Percentiles rank a stretch among this genome's conserved stretches.
Evolutionary conservation across 306 rosid genomes (phyloP).

Genomic region (Vachellia collinsii): DNA sequence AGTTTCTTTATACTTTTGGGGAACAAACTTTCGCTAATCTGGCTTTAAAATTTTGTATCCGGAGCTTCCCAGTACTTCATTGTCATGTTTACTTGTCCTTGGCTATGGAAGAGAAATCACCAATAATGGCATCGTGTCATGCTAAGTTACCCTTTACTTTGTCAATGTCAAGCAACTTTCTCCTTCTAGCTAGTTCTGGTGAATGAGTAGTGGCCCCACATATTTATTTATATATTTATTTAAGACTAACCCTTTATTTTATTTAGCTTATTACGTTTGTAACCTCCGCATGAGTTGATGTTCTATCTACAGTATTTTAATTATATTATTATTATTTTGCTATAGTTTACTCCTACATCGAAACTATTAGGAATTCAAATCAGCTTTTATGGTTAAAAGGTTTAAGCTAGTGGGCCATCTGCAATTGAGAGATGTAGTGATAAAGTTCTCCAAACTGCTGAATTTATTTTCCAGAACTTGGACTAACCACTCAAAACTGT

Average conservation of each 20-base stretch:
- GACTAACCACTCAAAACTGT: too few relatives aligned
- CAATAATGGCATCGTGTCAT: constrained; percentile 26
- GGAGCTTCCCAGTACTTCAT: too few relatives aligned
- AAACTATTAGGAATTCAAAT: not conserved
- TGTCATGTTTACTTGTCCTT: constrained; percentile 26
- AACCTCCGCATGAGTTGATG: not conserved
- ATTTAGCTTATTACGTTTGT: not conserved
- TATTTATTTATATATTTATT: not conserved
- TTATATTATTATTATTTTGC: not conserved
- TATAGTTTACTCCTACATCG: not conserved
- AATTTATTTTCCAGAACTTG: too few relatives aligned
- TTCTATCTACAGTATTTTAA: not conserved
- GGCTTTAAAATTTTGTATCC: too few relatives aligned
- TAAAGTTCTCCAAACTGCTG: not conserved
- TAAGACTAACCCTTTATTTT: not conserved
- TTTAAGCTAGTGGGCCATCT: not conserved
- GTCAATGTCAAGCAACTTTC: constrained; percentile 2
- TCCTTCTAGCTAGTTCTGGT: constrained; percentile 31
- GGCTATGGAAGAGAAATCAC: constrained; percentile 12
- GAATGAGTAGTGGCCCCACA: constrained; percentile 29
- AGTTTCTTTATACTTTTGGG: too few relatives aligned
- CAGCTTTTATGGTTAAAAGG: not conserved
- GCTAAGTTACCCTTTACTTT: constrained; percentile 27
- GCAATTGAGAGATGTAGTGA: constrained; percentile 6
- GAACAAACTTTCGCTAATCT: too few relatives aligned